A percentile compares a stretch with the other conserved stretches of the same genome.
Evolutionary conservation across 768 basidiomycete genomes (phyloP).

Genomic region (Hypholoma fasciculare): DNA sequence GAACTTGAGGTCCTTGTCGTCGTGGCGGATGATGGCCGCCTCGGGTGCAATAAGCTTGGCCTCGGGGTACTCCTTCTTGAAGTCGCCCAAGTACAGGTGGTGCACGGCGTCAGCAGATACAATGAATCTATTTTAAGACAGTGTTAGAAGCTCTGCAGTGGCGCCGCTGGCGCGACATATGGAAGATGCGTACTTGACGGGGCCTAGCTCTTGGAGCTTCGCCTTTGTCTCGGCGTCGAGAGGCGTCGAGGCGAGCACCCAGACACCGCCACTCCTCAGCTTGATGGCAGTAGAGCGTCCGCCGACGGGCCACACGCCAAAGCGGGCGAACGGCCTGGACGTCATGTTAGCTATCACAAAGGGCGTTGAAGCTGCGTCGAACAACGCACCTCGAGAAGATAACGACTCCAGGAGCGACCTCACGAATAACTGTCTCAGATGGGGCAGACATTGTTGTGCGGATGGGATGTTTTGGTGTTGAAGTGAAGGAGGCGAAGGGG

Average conservation of each 20-base stretch:
- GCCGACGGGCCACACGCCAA: slow-evolving; percentile 71
- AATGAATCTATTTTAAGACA: slow-evolving; percentile 7
- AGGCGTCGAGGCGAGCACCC: slow-evolving; percentile 14
- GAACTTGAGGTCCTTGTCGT: slow-evolving; percentile 51
- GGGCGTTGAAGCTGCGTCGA: not conserved
- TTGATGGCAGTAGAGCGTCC: slow-evolving; percentile 79
- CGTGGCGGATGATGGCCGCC: slow-evolving; percentile 50
- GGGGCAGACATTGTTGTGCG: not conserved
- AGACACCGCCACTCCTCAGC: slow-evolving; percentile 1
- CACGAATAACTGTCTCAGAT: slow-evolving; percentile 37
- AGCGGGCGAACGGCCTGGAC: slow-evolving; percentile 64
- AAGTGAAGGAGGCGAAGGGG: not conserved
- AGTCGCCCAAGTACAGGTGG: slow-evolving; percentile 43
- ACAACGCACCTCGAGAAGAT: slow-evolving; percentile 1
- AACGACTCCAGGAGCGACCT: slow-evolving; percentile 22
- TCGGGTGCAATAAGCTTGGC: slow-evolving; percentile 74
- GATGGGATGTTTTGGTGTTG: not conserved
- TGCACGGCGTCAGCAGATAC: slow-evolving; percentile 9
- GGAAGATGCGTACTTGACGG: slow-evolving; percentile 56
- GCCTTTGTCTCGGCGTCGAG: slow-evolving; percentile 54
- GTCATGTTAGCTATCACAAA: not conserved
- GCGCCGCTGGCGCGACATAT: not conserved
- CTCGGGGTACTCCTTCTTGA: slow-evolving; percentile 66
- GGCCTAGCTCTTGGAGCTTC: slow-evolving; percentile 63
- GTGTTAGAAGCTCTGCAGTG: not conserved